Percentiles rank a stretch among this genome's conserved stretches.
Evolutionary conservation across 495 filamentous ascomycete genomes (phyloP).

Genomic region (Hypoxylon perforatum): DNA sequence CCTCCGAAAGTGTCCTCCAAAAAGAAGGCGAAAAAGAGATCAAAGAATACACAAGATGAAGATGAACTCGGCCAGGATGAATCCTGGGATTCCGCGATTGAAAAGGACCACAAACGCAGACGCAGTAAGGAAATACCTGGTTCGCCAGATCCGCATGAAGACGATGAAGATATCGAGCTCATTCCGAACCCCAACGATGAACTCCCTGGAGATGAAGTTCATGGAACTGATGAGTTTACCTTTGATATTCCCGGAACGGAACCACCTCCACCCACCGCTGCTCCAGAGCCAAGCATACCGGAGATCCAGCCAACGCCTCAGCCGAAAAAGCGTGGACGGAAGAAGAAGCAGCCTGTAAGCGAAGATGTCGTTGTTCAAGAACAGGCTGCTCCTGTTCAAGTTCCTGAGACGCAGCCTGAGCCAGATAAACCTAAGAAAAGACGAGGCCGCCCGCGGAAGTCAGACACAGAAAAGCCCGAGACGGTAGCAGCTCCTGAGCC

Average conservation of each 20-base stretch:
- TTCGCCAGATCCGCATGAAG: constrained; percentile 7
- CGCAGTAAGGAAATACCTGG: constrained; percentile 13
- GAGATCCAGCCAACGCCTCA: constrained; percentile 19
- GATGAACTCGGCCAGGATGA: constrained; percentile 38
- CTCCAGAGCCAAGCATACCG: background rate
- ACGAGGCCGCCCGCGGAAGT: constrained; percentile 42
- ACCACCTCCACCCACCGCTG: constrained; percentile 8
- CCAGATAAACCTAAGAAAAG: constrained; percentile 41
- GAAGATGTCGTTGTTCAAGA: constrained; percentile 11
- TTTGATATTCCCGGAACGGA: constrained; percentile 19
- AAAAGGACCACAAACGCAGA: constrained; percentile 30
- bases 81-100: background rate
- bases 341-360: constrained; percentile 36
- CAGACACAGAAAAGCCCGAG: constrained; percentile 29
- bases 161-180: constrained; percentile 24
- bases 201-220: constrained; percentile 3
- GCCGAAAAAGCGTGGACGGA: constrained; percentile 44
- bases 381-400: background rate
- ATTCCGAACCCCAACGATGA: constrained; percentile 10
- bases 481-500: constrained; percentile 11
- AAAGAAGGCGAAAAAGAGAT: constrained; percentile 30
- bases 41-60: constrained; percentile 27
- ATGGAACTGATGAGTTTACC: constrained; percentile 2
- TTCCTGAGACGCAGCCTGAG: constrained; percentile 14
- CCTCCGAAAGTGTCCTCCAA: background rate